Base-by-base conservation (phyloP, 116 monocot genomes). In the Thalassia testudinum region DNA sequence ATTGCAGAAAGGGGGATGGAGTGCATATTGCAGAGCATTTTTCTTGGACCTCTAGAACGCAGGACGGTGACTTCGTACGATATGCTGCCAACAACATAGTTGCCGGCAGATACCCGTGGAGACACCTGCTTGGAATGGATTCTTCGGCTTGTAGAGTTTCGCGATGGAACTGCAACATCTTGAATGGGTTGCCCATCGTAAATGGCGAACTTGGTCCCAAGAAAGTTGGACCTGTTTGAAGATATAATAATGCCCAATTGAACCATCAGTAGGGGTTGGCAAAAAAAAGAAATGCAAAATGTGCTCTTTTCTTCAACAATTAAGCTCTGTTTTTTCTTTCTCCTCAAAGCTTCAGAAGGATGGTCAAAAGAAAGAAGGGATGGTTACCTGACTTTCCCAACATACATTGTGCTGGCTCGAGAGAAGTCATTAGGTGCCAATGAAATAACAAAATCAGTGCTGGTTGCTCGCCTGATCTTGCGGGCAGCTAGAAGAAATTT, bases 401-500 rank as follows among this genome's bases (percentile, higher is more conserved):
- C 72, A 37, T 83, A 87, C 24, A 60, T 72, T 65, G 47, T 69
- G 70, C 80, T 87, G 27, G 83, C 76, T 48, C 75, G 72, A 38
- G 87, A 93, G 40, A 93, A 68, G 62, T 74, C 60, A 50, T 69
- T 77, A 27, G 83, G 40, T 42, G 79, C 59, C 78, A 83, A 70
- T 25, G 92, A 87, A 27, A 93, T 83, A 24, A 83, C 42, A 52
- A 82, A 93, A 53, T 93, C 92, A 0, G 83, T 87, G 51, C 64
- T 72, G 15, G 83, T 78, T 16, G 87, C 60, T 19, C 76, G 66
- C 3, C 87, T 68, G 34, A 62, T 74, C 51, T 78, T 83, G 67
- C 75, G 79, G 0, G 92, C 92, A 12, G 87, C 73, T 17, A 93
- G 65, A 37, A 93, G 80, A 50, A 93, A 87, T 64, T 93, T 93